Conservation (phyloP, 2,329 filamentous ascomycete genomes). For the Xylaria sp. region DNA sequence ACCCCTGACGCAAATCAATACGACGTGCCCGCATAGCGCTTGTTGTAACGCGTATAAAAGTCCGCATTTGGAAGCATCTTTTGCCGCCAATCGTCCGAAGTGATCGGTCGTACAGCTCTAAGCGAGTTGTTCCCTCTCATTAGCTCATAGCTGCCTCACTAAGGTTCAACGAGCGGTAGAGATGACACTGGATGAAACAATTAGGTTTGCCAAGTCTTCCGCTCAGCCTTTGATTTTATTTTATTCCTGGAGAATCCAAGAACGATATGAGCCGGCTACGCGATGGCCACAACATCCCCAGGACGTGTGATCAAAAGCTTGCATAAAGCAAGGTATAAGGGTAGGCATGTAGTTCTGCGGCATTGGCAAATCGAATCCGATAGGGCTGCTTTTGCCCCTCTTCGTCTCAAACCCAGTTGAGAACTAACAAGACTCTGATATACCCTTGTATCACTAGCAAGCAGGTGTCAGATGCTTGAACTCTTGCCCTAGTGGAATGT, state of each 20-base stretch:
- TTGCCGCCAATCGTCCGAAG: slow-evolving; percentile 43
- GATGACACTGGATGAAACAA: slow-evolving; percentile 40
- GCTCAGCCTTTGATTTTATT: slow-evolving; percentile 33
- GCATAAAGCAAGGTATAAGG: slow-evolving; percentile 30
- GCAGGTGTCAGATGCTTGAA: too few species aligned
- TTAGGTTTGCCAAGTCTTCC: slow-evolving; percentile 38
- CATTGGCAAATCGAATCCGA: slow-evolving; percentile 26
- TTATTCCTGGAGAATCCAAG: slow-evolving; percentile 40
- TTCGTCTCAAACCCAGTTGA: slow-evolving; percentile 14
- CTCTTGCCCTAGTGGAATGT: too few species aligned
- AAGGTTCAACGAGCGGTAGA: slow-evolving; percentile 30
- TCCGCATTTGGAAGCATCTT: slow-evolving; percentile 36
- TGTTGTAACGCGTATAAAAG: slow-evolving; percentile 40
- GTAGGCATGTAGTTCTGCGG: slow-evolving; percentile 24
- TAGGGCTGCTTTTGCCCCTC: slow-evolving; percentile 28
- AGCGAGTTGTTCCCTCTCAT: slow-evolving; percentile 43
- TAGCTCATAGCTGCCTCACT: slow-evolving; percentile 37
- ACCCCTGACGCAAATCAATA: slow-evolving; percentile 34
- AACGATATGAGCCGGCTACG: slow-evolving; percentile 21
- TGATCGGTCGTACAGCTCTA: slow-evolving; percentile 41
- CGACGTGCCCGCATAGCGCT: slow-evolving; percentile 45
- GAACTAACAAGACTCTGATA: too few species aligned
- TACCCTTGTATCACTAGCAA: too few species aligned
- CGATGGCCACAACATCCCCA: slow-evolving; percentile 20
- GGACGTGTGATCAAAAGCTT: slow-evolving; percentile 30